These are phyloP conservation scores for Aureobasidium sp. DNA, from an alignment of 2,329 filamentous ascomycete species.

Conservation along the genomic window DNA sequence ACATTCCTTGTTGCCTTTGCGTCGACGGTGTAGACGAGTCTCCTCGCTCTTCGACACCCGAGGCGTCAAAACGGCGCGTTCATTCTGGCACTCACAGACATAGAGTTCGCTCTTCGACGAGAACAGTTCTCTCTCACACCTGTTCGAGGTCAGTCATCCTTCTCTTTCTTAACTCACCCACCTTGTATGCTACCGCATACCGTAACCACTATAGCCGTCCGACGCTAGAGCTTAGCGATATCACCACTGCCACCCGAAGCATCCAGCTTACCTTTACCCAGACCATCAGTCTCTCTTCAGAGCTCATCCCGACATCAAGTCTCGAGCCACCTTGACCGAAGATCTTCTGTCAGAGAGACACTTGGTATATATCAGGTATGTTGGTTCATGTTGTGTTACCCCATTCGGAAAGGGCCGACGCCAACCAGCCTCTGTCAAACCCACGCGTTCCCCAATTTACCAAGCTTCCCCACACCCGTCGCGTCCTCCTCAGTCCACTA, in stretches of 20 bases:
- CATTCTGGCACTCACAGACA: neutral
- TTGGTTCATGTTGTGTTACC: neutral
- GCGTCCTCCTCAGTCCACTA: neutral
- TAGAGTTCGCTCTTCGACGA: neutral
- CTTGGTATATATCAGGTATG: neutral
- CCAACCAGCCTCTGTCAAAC: neutral
- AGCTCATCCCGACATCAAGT: neutral
- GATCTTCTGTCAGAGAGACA: neutral
- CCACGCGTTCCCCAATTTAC: neutral
- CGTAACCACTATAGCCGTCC: neutral
- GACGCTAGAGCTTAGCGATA: neutral
- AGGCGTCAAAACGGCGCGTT: neutral
- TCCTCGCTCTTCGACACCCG: neutral
- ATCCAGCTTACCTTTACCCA: neutral
- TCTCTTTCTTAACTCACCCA: neutral
- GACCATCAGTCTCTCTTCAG: neutral
- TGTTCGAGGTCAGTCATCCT: neutral
- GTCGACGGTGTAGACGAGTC: neutral
- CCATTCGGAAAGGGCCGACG: neutral
- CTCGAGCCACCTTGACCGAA: neutral
- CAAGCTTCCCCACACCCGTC: neutral
- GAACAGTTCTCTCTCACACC: neutral
- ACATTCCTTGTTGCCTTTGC: neutral
- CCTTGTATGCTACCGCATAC: neutral
- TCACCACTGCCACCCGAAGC: neutral